Evolutionary conservation across 75 land plant species (phyloP).

Genomic region (Selaginella moellendorffii): DNA sequence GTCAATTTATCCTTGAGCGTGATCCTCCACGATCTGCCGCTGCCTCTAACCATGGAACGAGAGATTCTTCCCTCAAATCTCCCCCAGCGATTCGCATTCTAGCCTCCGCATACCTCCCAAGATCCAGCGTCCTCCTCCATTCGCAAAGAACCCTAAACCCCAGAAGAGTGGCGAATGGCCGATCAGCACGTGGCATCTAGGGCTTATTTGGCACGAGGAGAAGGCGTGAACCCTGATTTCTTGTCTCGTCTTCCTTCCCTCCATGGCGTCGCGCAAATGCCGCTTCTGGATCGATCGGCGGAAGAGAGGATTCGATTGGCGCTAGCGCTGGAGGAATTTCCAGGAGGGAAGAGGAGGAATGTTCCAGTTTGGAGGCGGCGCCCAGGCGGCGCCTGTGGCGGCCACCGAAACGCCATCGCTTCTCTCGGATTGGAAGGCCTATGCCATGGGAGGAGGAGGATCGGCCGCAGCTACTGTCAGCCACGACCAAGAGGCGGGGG

Average conservation of each 20-base stretch:
- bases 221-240: background rate
- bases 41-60: too few species aligned
- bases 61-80: too few species aligned
- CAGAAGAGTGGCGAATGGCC: background rate
- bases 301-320: too few species aligned
- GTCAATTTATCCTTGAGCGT: too few species aligned
- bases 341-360: too few species aligned
- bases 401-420: background rate
- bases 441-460: background rate
- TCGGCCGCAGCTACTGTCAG: background rate
- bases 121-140: background rate
- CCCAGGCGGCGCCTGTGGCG: background rate
- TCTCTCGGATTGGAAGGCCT: background rate
- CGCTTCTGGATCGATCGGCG: too few species aligned
- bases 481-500: background rate
- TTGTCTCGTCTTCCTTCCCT: too few species aligned
- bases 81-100: too few species aligned
- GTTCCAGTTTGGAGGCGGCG: too few species aligned
- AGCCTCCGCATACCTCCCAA: background rate
- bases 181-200: background rate
- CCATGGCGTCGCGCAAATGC: too few species aligned
- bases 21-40: too few species aligned
- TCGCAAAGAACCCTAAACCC: background rate
- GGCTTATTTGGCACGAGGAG: background rate
- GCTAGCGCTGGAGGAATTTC: too few species aligned